Percentiles rank a stretch among this genome's conserved stretches.
Conservation (phyloP, 148 eudicot genomes). For the Cornus suecica region DNA sequence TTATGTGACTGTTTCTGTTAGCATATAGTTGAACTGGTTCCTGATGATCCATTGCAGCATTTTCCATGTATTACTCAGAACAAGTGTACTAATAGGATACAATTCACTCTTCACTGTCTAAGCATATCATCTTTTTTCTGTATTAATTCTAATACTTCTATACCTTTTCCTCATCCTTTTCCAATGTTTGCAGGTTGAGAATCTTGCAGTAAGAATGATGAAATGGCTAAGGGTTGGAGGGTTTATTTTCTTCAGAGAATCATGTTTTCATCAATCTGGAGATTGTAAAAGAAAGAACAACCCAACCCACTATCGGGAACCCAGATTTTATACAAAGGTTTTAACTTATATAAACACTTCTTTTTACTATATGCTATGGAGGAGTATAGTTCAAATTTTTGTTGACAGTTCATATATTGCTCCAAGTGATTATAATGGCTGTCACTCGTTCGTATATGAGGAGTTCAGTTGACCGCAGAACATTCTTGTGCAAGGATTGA, state of each 20-base stretch:
- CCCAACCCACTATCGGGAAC: conserved; percentile 97
- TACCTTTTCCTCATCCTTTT: background rate
- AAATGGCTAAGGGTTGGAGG: conserved; percentile 96
- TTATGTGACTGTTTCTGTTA: background rate
- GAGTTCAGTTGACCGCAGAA: background rate
- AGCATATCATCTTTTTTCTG: background rate
- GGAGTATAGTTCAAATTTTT: background rate
- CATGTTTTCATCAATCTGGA: conserved; percentile 98
- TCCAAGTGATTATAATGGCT: too few relatives aligned
- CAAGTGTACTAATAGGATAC: background rate
- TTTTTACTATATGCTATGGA: conserved; percentile 2
- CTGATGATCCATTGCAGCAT: background rate
- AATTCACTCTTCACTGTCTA: background rate
- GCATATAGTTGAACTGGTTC: background rate
- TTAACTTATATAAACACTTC: background rate
- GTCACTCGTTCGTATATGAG: too few relatives aligned
- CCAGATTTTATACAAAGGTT: conserved; percentile 92
- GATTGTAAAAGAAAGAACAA: conserved; percentile 85
- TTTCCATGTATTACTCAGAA: background rate
- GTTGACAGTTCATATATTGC: background rate
- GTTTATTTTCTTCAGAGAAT: conserved; percentile 86
- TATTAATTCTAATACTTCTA: background rate
- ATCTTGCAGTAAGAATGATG: conserved; percentile 66
- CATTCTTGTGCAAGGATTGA: background rate
- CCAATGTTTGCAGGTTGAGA: conserved; percentile 56